Evolutionary conservation across 768 basidiomycete species (phyloP).

Genomic region (Pleurotus cornucopiae): DNA sequence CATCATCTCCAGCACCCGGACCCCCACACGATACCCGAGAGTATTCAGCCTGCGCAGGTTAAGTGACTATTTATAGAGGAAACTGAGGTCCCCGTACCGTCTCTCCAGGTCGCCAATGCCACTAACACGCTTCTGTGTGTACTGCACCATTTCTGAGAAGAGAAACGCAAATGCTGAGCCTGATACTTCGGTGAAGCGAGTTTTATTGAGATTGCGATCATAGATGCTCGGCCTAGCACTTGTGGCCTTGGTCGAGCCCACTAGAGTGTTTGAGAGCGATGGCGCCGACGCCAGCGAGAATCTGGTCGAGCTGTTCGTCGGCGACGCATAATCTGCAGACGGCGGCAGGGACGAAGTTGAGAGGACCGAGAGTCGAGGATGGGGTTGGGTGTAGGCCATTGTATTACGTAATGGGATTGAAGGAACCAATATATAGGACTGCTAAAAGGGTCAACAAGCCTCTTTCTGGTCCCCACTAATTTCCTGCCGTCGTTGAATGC

Average conservation of each 20-base stretch:
- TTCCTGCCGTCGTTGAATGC: conserved; percentile 21
- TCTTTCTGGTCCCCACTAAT: no score
- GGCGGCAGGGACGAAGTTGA: conserved; percentile 54
- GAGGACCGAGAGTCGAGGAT: conserved; percentile 65
- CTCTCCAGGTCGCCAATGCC: conserved; percentile 95
- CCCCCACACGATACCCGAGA: conserved; percentile 89
- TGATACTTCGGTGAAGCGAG: conserved; percentile 79
- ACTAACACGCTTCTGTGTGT: conserved; percentile 91
- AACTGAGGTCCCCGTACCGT: conserved; percentile 42
- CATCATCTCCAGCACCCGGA: conserved; percentile 82
- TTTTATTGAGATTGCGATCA: conserved; percentile 87
- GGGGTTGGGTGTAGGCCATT: conserved; percentile 58
- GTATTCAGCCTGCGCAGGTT: conserved; percentile 70
- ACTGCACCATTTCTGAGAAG: conserved; percentile 91
- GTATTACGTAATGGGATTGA: conserved; percentile 1
- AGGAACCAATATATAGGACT: not conserved
- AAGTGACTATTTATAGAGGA: conserved; percentile 9
- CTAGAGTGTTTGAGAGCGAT: conserved; percentile 37
- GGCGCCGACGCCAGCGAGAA: conserved; percentile 66
- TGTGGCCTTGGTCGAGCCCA: conserved; percentile 30
- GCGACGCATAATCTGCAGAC: conserved; percentile 47
- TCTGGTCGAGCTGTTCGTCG: conserved; percentile 58
- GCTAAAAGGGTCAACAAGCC: not conserved
- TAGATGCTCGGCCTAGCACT: conserved; percentile 71
- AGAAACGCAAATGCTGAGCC: conserved; percentile 83